A percentile compares a stretch with the other conserved stretches of the same genome.
These are phyloP conservation scores for Pichia norvegensis DNA, from an alignment of 1,139 yeast species.

Conservation along the genomic window DNA sequence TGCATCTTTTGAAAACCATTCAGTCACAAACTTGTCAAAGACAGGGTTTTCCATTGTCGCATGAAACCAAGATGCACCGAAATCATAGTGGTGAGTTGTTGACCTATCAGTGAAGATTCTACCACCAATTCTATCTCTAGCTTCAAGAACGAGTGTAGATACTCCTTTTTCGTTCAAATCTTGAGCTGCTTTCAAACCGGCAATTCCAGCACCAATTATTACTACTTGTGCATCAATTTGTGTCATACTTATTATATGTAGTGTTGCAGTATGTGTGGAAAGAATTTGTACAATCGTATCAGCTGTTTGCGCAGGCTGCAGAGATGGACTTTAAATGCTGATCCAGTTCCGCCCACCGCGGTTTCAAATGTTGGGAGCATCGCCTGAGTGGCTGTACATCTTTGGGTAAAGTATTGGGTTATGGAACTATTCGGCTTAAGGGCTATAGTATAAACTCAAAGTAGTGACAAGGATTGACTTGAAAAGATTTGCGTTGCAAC, in stretches of 20 bases:
- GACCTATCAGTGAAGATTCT: slow-evolving; percentile 34
- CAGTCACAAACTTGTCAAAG: slow-evolving; percentile 39
- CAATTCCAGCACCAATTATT: slow-evolving; percentile 76
- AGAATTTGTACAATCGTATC: too few species aligned
- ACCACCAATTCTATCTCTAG: slow-evolving; percentile 50
- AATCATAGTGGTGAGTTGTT: slow-evolving; percentile 40
- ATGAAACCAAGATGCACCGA: slow-evolving; percentile 88
- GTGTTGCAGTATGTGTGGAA: not conserved
- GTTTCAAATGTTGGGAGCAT: too few species aligned
- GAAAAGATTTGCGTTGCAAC: too few species aligned
- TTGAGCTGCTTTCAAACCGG: slow-evolving; percentile 71
- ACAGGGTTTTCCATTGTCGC: slow-evolving; percentile 59
- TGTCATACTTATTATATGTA: not conserved
- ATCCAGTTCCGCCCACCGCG: too few species aligned
- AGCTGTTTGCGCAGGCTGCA: too few species aligned
- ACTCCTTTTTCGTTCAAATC: slow-evolving; percentile 42
- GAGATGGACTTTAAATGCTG: too few species aligned
- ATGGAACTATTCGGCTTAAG: too few species aligned
- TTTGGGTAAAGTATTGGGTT: too few species aligned
- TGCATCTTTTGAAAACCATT: slow-evolving; percentile 25
- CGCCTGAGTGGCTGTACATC: too few species aligned
- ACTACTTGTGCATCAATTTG: slow-evolving; percentile 27
- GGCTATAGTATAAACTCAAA: too few species aligned
- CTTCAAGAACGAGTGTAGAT: slow-evolving; percentile 46
- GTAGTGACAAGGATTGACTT: too few species aligned